Evolutionary conservation across 805 yeast genomes (phyloP), one percentile per base, ranked within the genome.

Genomic region (Nakazawaea wyomingensis): DNA sequence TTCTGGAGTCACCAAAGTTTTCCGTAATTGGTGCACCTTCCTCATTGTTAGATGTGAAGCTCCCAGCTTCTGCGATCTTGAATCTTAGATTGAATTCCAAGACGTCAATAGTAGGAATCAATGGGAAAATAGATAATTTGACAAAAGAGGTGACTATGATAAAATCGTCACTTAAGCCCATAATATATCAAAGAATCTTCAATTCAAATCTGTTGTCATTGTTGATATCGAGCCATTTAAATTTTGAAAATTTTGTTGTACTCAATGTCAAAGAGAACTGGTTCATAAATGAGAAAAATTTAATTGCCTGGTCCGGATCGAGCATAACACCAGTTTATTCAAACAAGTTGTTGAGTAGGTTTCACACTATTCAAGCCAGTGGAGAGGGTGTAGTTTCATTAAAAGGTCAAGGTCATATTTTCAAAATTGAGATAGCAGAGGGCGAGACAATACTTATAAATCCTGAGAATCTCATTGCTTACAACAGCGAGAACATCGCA

Each of bases 281-380:
- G 5, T 56, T 72, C 14, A 37, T 60, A 16, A 64, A 59, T 26
- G 62, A 62, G 37, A 56, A 60, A 11, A 57, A 56, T 41, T 46
- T 74, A 9, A 57, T 72, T 10, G 75, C 77, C 5, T 74, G 78
- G 78, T 59, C 72, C 1, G 78, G 76, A 1, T n/a, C 36, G 5
- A 9, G 22, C 17, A 22, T 41, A 3, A 5, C 14, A 5, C 33
- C 39, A 6, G n/a, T 26, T 17, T 34, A 33, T 11, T 24, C 38
- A 18, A 34, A 39, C 7, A 39, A 42, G 11, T 36, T 54, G 6
- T 34, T 62, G 8, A 48, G 46, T 5, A 54, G 48, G 27, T 49
- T 43, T 30, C 48, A 47, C 16, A 54, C 64, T 26, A 41, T 60
- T 20, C 35, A 48, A 18, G 57, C 61, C 14, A 22, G 18, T 6